These are phyloP conservation scores for Microstegium vimineum DNA, from an alignment of 176 grass and related monocot genomes.

Conservation along the genomic window DNA sequence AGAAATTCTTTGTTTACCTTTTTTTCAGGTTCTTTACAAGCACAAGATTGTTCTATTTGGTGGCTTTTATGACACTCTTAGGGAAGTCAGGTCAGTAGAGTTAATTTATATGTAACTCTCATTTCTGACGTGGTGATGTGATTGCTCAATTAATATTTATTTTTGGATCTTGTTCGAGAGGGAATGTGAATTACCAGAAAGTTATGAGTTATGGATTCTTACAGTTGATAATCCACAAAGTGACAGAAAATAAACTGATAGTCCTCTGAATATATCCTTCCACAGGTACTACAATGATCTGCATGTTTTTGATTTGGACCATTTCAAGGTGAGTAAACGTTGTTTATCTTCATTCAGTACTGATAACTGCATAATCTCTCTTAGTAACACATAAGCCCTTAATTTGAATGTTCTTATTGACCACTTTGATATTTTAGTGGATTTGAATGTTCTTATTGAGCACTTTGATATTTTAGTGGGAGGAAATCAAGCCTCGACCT, in stretches of 20 bases:
- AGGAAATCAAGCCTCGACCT: slow-evolving; percentile 91
- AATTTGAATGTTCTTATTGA: no score
- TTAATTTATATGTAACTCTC: slow-evolving; percentile 3
- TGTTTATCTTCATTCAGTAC: slow-evolving; percentile 6
- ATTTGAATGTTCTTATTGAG: slow-evolving; percentile 25
- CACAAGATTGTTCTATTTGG: slow-evolving; percentile 98
- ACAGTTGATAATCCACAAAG: slow-evolving; percentile 5
- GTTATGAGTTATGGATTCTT: slow-evolving; percentile 10
- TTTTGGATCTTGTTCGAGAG: slow-evolving; percentile 4
- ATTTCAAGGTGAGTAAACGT: slow-evolving; percentile 74
- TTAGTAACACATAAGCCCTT: not conserved
- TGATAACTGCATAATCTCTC: not conserved
- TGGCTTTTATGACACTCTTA: slow-evolving; percentile 97
- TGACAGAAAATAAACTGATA: slow-evolving; percentile 3
- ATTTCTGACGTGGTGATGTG: slow-evolving; percentile 9
- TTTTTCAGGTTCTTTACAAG: slow-evolving; percentile 83
- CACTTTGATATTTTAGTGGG: slow-evolving; percentile 62
- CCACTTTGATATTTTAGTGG: no score
- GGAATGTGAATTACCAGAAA: not conserved
- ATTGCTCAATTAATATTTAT: slow-evolving; percentile 15
- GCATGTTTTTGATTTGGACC: slow-evolving; percentile 89
- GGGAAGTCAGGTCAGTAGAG: slow-evolving; percentile 82
- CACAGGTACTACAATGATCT: slow-evolving; percentile 93
- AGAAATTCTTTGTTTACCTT: slow-evolving; percentile 20
- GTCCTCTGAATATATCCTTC: slow-evolving; percentile 21